A percentile compares a stretch with the other conserved stretches of the same genome.
These are phyloP conservation scores for Zoysia matrella DNA, from an alignment of 202 grass and related monocot species.

Conservation along the genomic window DNA sequence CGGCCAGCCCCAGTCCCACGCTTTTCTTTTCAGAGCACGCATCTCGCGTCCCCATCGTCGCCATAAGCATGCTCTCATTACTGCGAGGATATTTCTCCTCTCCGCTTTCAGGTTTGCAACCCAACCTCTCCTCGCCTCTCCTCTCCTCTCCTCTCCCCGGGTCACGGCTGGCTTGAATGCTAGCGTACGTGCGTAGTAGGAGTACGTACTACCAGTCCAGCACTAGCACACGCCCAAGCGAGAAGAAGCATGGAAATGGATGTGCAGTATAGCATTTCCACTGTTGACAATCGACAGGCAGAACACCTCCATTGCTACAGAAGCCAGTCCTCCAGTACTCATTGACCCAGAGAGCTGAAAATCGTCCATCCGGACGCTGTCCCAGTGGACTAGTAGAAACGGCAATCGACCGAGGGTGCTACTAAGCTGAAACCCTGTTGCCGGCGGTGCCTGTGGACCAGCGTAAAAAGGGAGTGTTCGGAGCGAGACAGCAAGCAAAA, in stretches of 20 bases:
- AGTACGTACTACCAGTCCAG: background rate
- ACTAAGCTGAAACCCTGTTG: background rate
- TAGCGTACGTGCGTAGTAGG: too few species aligned
- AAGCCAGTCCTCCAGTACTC: too few species aligned
- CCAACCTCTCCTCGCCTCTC: background rate
- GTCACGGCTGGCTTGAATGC: constrained; percentile 21
- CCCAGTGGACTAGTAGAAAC: background rate
- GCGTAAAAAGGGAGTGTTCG: background rate
- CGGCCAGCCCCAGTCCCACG: background rate
- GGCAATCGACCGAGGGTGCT: background rate
- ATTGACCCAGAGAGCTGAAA: too few species aligned
- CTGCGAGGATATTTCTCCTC: background rate
- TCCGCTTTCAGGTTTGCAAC: background rate
- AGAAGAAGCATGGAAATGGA: background rate
- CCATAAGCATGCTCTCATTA: background rate
- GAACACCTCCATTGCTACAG: too few species aligned
- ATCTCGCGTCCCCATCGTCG: background rate
- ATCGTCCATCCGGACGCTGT: too few species aligned
- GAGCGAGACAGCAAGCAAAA: constrained; percentile 28
- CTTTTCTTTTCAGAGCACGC: constrained; percentile 14
- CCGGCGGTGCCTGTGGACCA: constrained; percentile 13
- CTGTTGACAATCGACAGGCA: background rate
- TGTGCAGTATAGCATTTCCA: background rate
- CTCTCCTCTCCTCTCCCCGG: too few species aligned
- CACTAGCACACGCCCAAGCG: background rate